Conservation (phyloP, 768 basidiomycete species). For the Termitomyces sp. region DNA sequence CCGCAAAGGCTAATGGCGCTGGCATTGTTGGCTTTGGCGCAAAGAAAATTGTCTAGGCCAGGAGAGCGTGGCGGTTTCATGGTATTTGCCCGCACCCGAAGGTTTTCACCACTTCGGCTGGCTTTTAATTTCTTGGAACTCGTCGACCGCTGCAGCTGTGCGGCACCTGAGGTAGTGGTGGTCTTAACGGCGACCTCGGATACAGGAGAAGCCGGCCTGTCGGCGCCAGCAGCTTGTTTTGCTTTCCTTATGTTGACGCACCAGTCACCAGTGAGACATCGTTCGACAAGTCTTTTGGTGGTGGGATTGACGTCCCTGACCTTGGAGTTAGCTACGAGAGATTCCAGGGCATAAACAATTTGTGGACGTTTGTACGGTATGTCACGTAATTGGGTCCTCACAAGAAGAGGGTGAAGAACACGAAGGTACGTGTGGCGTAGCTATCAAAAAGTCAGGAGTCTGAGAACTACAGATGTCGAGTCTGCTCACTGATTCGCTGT, state of each 20-base stretch:
- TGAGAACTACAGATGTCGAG: background rate
- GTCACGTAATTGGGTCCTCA: constrained; percentile 84
- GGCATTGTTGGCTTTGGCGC: constrained; percentile 33
- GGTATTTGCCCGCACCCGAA: constrained; percentile 28
- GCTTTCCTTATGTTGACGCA: constrained; percentile 61
- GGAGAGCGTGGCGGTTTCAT: constrained; percentile 26
- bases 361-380: constrained; percentile 90
- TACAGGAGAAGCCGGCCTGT: constrained; percentile 30
- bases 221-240: constrained; percentile 12
- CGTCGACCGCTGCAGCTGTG: constrained; percentile 30
- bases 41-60: constrained; percentile 26
- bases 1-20: constrained; percentile 31
- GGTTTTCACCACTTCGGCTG: constrained; percentile 63
- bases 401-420: constrained; percentile 91
- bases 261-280: constrained; percentile 87
- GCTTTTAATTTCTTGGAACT: constrained; percentile 47
- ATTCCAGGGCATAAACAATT: constrained; percentile 79
- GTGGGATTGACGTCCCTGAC: constrained; percentile 85
- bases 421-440: constrained; percentile 96
- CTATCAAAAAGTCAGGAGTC: constrained; percentile 27
- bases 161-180: constrained; percentile 24
- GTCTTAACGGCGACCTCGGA: constrained; percentile 38
- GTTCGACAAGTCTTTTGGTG: constrained; percentile 85
- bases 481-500: constrained; percentile 79
- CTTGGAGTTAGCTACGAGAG: constrained; percentile 62